phyloP scores from a whole-genome alignment of 1,284 basidiomycete species.

The Xanthoconium separans region DNA sequence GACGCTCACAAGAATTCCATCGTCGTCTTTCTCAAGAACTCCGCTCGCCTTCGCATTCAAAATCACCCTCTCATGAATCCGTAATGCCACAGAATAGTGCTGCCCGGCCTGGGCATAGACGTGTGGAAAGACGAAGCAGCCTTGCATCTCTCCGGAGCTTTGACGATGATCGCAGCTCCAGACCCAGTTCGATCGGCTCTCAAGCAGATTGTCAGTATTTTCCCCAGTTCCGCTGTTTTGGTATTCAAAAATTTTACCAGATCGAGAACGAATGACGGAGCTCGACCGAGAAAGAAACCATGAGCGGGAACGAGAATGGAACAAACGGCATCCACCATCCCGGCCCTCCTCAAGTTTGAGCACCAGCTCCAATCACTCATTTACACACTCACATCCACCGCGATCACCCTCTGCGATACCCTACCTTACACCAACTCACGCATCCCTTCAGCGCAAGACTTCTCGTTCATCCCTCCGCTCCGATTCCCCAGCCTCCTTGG shows the following conservation, averaged over 20 bases:
- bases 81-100: slow-evolving; percentile 23
- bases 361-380: slow-evolving; percentile 32
- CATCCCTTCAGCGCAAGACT: slow-evolving; percentile 32
- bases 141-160: slow-evolving; percentile 36
- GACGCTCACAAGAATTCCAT: slow-evolving; percentile 23
- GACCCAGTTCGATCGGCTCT: slow-evolving; percentile 45
- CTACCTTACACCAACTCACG: slow-evolving; percentile 31
- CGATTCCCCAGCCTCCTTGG: slow-evolving; percentile 42
- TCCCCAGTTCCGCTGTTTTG: background rate
- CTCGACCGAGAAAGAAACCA: slow-evolving; percentile 41
- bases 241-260: slow-evolving; percentile 27
- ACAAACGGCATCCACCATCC: slow-evolving; percentile 41
- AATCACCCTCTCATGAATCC: slow-evolving; percentile 24
- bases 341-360: slow-evolving; percentile 34
- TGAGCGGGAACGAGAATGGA: slow-evolving; percentile 57
- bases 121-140: slow-evolving; percentile 35
- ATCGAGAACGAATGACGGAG: slow-evolving; percentile 44
- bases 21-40: slow-evolving; percentile 32
- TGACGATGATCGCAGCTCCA: slow-evolving; percentile 40
- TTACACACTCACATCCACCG: slow-evolving; percentile 33
- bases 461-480: slow-evolving; percentile 37
- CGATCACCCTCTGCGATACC: slow-evolving; percentile 37
- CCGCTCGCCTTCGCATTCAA: slow-evolving; percentile 24
- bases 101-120: slow-evolving; percentile 16
- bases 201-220: slow-evolving; percentile 45